Base-by-base conservation (phyloP, 2,329 filamentous ascomycete genomes). In the Neoascochyta sp. region DNA sequence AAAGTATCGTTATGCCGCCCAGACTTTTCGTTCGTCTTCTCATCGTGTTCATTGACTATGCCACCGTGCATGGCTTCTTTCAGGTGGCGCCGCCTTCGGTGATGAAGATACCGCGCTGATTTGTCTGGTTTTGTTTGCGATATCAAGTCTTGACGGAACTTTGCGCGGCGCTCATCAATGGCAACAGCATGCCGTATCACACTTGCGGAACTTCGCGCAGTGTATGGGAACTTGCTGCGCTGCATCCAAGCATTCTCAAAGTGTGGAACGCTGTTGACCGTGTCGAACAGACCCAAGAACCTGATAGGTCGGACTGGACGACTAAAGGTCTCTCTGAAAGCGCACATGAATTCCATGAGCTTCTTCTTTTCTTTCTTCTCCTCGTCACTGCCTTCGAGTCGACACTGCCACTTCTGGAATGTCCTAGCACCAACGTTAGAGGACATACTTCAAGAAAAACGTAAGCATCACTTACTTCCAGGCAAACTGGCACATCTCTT, bases 401-500 rank as follows among this genome's bases (percentile, higher is more conserved):
- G 74, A 23, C 71, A 73, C 51, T 86, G 80, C 81, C 81, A 87
- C 53, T 81, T 78, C 6, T 80, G 75, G 50, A 87, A 88, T 0
- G 82, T 81, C 18, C 52, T 55, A 15, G 10, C 6, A 2, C 4
- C 8, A 5, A 7, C 5, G 8, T 47, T n/a, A 41, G 26, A n/a
- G 10, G 12, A 3, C 9, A 5, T 2, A 4, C 8, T n/a, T 7
- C 5, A 12, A 9, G 2, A 11, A 22, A 9, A 9, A 6, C 12
- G 6, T n/a, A 10, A 2, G 14, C 2, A 4, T 7, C 5, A 43
- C 50, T 34, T 28, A 55, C 56, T 84, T 88, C 85, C 86, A 92
- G 1, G 84, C 86, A 55, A 93, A 93, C 4, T 75, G 71, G 29
- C 86, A 79, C 79, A 92, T 82, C 46, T 92, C 86, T 52, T 93